These are phyloP conservation scores for Salix brachista DNA, from an alignment of 345 rosid species.

Conservation along the genomic window DNA sequence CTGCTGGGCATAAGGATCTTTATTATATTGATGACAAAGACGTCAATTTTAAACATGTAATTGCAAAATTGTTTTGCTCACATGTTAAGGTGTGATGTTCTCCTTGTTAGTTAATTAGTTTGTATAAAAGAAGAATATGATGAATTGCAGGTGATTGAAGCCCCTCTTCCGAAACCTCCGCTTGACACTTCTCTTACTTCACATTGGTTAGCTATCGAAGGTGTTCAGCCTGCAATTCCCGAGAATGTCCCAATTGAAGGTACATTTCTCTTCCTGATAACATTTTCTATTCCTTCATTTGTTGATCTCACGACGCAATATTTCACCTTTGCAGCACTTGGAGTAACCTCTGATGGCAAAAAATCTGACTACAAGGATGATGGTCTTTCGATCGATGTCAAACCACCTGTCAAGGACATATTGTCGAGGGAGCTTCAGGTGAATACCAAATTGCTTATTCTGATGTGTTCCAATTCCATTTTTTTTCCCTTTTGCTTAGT, in stretches of 20 bases:
- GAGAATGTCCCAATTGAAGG: conserved; percentile 71
- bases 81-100: neutral
- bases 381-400: conserved; percentile 48
- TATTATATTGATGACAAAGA: conserved; percentile 70
- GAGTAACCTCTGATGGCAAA: conserved; percentile 42
- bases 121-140: neutral
- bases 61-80: neutral
- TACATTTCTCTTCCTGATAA: conserved; percentile 8
- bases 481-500: neutral
- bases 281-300: neutral
- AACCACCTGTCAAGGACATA: conserved; percentile 54
- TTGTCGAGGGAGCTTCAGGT: conserved; percentile 82
- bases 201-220: conserved; percentile 94
- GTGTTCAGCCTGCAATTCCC: conserved; percentile 74
- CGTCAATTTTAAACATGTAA: conserved; percentile 70
- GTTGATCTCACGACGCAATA: neutral
- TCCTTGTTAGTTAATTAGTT: neutral
- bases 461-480: neutral
- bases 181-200: conserved; percentile 46
- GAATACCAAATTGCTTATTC: neutral
- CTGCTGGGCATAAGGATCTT: conserved; percentile 61
- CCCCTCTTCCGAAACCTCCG: conserved; percentile 59
- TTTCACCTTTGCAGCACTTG: conserved; percentile 20
- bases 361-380: conserved; percentile 68
- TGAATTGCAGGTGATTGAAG: conserved; percentile 52